Conservation (phyloP, 495 filamentous ascomycete genomes). For the Achaetomiella virescens region DNA sequence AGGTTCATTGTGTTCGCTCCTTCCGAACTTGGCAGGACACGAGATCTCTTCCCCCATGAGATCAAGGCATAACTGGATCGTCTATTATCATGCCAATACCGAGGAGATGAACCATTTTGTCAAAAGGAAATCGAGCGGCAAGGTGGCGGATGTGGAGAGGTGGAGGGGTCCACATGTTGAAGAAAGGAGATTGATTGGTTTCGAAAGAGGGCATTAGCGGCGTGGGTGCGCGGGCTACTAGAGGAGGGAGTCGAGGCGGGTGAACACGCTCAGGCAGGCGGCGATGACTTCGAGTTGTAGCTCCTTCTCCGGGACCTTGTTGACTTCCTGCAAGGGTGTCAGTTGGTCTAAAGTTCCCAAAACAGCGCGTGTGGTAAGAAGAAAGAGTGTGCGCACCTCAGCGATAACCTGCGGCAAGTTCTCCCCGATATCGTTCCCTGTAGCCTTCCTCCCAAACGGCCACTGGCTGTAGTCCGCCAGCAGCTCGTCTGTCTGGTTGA, state of each 20-base stretch:
- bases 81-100: too few relatives aligned
- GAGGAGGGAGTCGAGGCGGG: conserved; percentile 87
- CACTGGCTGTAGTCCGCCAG: conserved; percentile 94
- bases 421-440: conserved; percentile 77
- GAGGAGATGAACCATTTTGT: too few relatives aligned
- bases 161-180: not conserved
- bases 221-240: conserved; percentile 32
- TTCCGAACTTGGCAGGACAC: too few relatives aligned
- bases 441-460: conserved; percentile 80
- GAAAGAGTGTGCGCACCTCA: conserved; percentile 44
- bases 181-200: not conserved
- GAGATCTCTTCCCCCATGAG: too few relatives aligned
- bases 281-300: conserved; percentile 95
- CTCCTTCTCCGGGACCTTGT: conserved; percentile 79
- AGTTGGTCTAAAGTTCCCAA: conserved; percentile 1
- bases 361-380: not conserved
- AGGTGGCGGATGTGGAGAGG: too few relatives aligned
- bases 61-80: too few relatives aligned
- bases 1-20: too few relatives aligned
- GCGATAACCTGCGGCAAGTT: conserved; percentile 84
- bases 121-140: too few relatives aligned
- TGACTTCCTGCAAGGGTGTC: conserved; percentile 54
- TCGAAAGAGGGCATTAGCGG: not conserved
- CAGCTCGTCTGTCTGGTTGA: conserved; percentile 94
- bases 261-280: conserved; percentile 94